Conservation (phyloP, 441 rosid species). For the Rhodomyrtus psidioides region DNA sequence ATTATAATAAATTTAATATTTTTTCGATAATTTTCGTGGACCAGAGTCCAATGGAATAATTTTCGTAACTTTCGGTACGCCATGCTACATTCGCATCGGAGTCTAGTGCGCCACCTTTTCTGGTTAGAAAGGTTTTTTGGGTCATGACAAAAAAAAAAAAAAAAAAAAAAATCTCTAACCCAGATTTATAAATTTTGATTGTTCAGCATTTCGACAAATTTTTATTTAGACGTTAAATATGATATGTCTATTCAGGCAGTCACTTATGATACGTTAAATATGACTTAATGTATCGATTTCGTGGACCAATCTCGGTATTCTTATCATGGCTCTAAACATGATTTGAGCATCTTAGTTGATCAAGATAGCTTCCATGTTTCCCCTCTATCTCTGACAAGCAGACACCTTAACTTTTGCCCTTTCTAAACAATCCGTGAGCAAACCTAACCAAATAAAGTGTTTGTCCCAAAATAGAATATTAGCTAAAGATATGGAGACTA, state of each 20-base stretch:
- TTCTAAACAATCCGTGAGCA: not conserved
- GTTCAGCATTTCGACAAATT: not conserved
- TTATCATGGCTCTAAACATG: not conserved
- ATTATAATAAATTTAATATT: too few species aligned
- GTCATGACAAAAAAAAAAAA: too few species aligned
- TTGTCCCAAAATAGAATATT: not conserved
- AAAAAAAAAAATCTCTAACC: too few species aligned
- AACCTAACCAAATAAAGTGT: not conserved
- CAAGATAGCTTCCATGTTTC: not conserved
- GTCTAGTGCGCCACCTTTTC: not conserved
- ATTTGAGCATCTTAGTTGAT: not conserved
- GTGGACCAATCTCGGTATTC: not conserved
- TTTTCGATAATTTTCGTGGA: too few species aligned
- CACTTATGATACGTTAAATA: not conserved
- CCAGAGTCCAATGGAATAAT: not conserved
- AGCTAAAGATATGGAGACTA: not conserved
- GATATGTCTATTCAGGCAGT: not conserved
- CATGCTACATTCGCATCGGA: not conserved
- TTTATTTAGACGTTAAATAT: not conserved
- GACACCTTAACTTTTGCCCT: not conserved
- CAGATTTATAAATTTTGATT: not conserved
- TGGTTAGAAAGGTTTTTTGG: not conserved
- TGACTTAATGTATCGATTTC: not conserved
- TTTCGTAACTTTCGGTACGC: too few species aligned
- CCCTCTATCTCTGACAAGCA: not conserved